These are phyloP conservation scores for Umbelopsis ramanniana DNA, from an alignment of 192 early-diverging fungal species.

Conservation along the genomic window DNA sequence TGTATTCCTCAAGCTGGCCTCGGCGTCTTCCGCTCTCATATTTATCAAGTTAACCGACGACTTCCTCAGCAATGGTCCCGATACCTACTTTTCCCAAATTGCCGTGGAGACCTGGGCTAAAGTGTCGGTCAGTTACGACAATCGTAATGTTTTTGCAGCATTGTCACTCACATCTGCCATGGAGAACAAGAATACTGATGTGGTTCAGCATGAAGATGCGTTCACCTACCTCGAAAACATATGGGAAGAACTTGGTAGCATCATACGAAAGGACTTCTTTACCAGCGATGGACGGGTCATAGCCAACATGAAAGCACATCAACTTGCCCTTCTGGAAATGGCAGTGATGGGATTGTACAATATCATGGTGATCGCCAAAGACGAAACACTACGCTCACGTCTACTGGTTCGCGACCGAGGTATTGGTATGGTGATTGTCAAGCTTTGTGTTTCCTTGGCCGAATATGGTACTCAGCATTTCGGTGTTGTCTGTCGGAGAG, in stretches of 20 bases:
- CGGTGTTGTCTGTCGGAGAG: constrained; percentile 33
- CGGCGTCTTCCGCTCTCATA: constrained; percentile 40
- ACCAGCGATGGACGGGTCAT: constrained; percentile 39
- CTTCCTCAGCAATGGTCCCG: constrained; percentile 55
- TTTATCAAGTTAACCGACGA: constrained; percentile 53
- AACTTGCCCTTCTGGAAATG: constrained; percentile 56
- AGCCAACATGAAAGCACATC: constrained; percentile 41
- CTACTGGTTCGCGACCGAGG: constrained; percentile 32
- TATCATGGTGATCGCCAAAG: constrained; percentile 42
- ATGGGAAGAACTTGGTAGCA: constrained; percentile 39
- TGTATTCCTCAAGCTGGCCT: constrained; percentile 47
- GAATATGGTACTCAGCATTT: constrained; percentile 41
- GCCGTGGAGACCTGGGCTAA: constrained; percentile 68
- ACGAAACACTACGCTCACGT: constrained; percentile 21
- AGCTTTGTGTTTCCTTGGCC: constrained; percentile 37
- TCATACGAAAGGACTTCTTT: constrained; percentile 41
- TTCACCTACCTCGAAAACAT: constrained; percentile 34
- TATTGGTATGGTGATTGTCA: constrained; percentile 35
- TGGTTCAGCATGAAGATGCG: constrained; percentile 29
- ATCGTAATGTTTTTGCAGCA: constrained; percentile 49
- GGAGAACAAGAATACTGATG: constrained; percentile 21
- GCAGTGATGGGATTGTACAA: constrained; percentile 59
- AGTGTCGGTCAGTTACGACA: constrained; percentile 60
- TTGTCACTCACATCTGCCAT: constrained; percentile 31
- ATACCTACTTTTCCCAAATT: constrained; percentile 62